Percentiles rank a stretch among this genome's conserved stretches.
Evolutionary conservation across 2,329 filamentous ascomycete genomes (phyloP).

Genomic region (Graphilbum sp.): DNA sequence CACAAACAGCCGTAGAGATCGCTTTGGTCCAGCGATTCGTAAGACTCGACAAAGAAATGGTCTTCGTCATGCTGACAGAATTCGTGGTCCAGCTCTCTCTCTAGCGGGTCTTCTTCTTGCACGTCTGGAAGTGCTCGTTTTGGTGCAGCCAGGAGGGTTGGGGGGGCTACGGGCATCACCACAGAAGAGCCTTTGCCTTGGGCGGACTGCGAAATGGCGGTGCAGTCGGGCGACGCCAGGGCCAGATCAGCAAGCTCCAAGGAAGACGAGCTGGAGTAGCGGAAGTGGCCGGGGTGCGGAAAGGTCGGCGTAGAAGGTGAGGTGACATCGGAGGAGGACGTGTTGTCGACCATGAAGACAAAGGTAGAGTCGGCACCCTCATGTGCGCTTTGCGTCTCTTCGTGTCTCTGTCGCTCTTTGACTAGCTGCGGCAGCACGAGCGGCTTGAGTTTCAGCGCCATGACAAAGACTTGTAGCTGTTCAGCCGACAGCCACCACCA

Average conservation of each 20-base stretch:
- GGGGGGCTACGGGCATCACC: background rate
- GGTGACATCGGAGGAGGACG: slow-evolving; percentile 45
- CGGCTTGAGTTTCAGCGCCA: slow-evolving; percentile 34
- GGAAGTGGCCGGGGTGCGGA: slow-evolving; percentile 31
- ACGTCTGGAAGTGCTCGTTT: slow-evolving; percentile 65
- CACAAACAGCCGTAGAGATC: slow-evolving; percentile 53
- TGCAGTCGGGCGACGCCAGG: too few species aligned
- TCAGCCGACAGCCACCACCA: too few species aligned
- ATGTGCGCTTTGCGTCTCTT: slow-evolving; percentile 13
- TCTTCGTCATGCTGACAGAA: background rate
- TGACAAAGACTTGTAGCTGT: slow-evolving; percentile 10
- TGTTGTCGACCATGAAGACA: slow-evolving; percentile 31
- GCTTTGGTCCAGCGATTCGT: slow-evolving; percentile 29
- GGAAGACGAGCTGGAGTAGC: slow-evolving; percentile 57
- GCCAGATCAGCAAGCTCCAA: too few species aligned
- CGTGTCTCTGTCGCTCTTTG: slow-evolving; percentile 29
- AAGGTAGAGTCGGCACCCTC: slow-evolving; percentile 16
- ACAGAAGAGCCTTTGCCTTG: too few species aligned
- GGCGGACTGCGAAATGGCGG: too few species aligned
- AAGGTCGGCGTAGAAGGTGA: slow-evolving; percentile 59
- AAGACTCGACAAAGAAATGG: slow-evolving; percentile 29
- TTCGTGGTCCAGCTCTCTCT: slow-evolving; percentile 17
- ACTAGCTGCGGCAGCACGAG: slow-evolving; percentile 37
- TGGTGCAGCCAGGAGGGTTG: slow-evolving; percentile 19
- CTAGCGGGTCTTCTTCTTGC: slow-evolving; percentile 69